A percentile compares a stretch with the other conserved stretches of the same genome.
These are phyloP conservation scores for Loxodes magnus DNA, from an alignment of 73 alveolate species.

Conservation along the genomic window DNA sequence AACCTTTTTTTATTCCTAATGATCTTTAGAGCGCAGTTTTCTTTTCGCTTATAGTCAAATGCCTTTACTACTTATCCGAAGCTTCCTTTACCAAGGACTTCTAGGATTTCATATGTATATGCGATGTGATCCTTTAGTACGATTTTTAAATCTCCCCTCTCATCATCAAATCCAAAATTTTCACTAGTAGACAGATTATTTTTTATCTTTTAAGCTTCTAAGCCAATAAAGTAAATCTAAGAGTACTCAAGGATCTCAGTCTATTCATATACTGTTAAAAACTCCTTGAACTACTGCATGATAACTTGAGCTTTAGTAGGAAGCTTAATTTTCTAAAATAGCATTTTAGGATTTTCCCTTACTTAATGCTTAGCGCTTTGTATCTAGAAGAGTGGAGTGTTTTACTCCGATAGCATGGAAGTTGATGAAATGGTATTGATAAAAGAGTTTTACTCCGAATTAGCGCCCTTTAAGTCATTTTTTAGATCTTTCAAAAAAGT, in stretches of 20 bases:
- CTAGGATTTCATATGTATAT: slow-evolving; percentile 80
- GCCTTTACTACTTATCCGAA: slow-evolving; percentile 90
- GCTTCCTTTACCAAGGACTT: slow-evolving; percentile 80
- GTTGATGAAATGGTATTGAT: too few species aligned
- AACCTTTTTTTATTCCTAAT: slow-evolving; percentile 79
- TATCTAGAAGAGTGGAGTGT: too few species aligned
- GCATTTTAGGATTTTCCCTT: too few species aligned
- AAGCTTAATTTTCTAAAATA: background rate
- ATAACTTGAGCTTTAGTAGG: background rate
- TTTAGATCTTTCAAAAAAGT: too few species aligned
- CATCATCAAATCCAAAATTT: slow-evolving; percentile 37
- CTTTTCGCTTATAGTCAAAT: slow-evolving; percentile 75
- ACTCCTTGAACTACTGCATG: background rate
- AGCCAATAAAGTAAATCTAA: background rate
- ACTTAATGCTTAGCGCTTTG: too few species aligned
- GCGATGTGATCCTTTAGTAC: slow-evolving; percentile 72
- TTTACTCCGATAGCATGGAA: too few species aligned
- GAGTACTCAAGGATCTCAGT: background rate
- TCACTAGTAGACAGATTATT: background rate
- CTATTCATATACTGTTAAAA: background rate
- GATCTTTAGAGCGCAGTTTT: slow-evolving; percentile 70
- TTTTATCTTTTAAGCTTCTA: background rate
- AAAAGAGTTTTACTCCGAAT: too few species aligned
- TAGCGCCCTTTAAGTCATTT: too few species aligned
- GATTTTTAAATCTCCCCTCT: slow-evolving; percentile 73